Evolutionary conservation across 345 rosid species (phyloP).

Genomic region (Gossypium sturtianum): DNA sequence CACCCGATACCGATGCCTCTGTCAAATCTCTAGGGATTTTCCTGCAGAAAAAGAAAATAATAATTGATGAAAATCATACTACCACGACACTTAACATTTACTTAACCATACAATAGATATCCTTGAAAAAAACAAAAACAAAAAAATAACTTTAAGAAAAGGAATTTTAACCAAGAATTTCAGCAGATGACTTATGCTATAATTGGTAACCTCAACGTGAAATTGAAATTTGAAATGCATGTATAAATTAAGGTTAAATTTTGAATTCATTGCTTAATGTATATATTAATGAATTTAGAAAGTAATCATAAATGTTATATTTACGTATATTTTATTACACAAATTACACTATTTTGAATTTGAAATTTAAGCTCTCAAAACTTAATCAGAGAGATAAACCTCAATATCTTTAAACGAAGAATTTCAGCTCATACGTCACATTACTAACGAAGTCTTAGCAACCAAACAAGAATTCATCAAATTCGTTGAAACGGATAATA

Average conservation of each 20-base stretch:
- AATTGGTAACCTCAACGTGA: too few relatives aligned
- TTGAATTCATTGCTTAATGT: background rate
- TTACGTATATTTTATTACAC: background rate
- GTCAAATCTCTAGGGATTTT: conserved; percentile 98
- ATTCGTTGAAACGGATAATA: background rate
- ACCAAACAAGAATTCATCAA: background rate
- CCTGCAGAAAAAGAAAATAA: conserved; percentile 39
- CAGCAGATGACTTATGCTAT: background rate
- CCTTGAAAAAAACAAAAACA: background rate
- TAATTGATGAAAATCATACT: background rate
- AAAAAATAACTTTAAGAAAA: background rate
- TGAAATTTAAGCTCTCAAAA: background rate
- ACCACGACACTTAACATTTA: background rate
- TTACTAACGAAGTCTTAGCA: background rate
- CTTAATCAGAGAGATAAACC: too few relatives aligned
- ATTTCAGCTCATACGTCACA: background rate
- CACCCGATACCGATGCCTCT: conserved; percentile 91
- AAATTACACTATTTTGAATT: background rate
- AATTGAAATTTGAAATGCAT: too few relatives aligned
- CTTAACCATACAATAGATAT: background rate
- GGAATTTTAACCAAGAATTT: background rate
- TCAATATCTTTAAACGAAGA: too few relatives aligned
- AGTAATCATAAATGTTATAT: background rate
- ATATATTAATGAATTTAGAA: too few relatives aligned
- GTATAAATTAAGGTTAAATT: too few relatives aligned